Base-by-base conservation (phyloP, 2,329 filamentous ascomycete genomes). In the Trichoderma sp. region DNA sequence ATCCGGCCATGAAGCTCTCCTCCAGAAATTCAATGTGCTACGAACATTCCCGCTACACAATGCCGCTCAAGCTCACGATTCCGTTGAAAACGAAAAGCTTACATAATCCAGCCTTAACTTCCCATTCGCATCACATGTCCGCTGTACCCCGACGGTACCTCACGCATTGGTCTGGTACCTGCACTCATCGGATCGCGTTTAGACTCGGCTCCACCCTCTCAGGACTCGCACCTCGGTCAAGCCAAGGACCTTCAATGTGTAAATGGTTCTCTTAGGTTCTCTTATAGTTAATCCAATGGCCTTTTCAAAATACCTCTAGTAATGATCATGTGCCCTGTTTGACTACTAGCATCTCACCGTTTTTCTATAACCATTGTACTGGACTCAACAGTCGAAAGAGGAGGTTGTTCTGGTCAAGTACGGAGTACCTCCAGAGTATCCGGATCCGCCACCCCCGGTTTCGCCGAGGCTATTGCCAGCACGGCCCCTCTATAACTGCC, bases 381-480 rank as follows among this genome's bases (percentile, higher is more conserved):
- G 12, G 3, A 39, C 34, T 39, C 10, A 10, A 10, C 12, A 4
- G 2, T 39, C 10, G 1, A 24, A 24, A 5, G 2, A 34, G 48
- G 28, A 7, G 0, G 2, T n/a, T 19, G 5, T 0, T 24, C 17
- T 19, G 5, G 5, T 19, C 34, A 4, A 51, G 15, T n/a, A 44
- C 41, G 14, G 34, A 19, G 26, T 52, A 52, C 50, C 7, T 52
- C 50, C 17, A 19, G 7, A 14, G 12, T 17, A 51, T 55, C 63
- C 56, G 60, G 17, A 44, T 43, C 62, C 61, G 61, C 63, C 63
- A 65, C 62, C 63, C 56, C 47, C 57, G 64, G 64, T 65, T 65
- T 65, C 57, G 64, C 64, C 64, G 64, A 65, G 64, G 64, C 57
- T 65, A 57, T 62, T 62, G 50, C 50, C 47, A 60, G 30, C 48